Conservation (phyloP, 148 eudicot genomes). For the Rhododendron molle region DNA sequence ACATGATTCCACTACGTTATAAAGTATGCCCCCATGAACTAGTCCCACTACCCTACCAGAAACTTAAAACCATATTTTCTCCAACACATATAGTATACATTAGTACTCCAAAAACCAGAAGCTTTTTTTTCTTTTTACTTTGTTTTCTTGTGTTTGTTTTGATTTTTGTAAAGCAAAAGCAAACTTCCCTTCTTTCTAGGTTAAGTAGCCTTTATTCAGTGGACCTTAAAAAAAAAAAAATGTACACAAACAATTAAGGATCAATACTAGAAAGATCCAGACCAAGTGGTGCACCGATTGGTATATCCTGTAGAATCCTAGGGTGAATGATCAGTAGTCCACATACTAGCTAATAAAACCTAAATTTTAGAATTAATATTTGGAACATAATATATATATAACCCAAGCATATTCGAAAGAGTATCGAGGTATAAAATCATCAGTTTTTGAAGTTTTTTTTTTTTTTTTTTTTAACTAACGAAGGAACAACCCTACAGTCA, state of each 20-base stretch:
- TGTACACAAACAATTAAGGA: not conserved
- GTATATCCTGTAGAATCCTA: not conserved
- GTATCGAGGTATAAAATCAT: not conserved
- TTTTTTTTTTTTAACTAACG: no score
- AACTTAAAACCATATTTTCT: not conserved
- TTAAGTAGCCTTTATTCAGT: not conserved
- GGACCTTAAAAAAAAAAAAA: not conserved
- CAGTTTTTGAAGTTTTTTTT: not conserved
- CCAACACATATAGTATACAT: not conserved
- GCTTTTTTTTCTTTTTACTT: constrained; percentile 6
- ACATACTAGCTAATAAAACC: not conserved
- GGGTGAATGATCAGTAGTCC: not conserved
- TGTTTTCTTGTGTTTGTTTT: constrained; percentile 1
- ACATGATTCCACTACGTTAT: constrained; percentile 2
- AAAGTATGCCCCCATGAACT: not conserved
- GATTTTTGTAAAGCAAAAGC: constrained; percentile 15
- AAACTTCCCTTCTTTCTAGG: constrained; percentile 15
- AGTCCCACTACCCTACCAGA: not conserved
- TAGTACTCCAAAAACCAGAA: not conserved
- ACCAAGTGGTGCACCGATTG: not conserved
- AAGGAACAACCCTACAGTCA: not conserved
- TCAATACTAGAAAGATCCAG: not conserved
- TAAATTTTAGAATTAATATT: not conserved
- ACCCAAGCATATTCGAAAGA: not conserved
- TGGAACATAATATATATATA: not conserved